These are phyloP conservation scores for Penicillium cataractarum DNA, from an alignment of 495 filamentous ascomycete species.

Conservation along the genomic window DNA sequence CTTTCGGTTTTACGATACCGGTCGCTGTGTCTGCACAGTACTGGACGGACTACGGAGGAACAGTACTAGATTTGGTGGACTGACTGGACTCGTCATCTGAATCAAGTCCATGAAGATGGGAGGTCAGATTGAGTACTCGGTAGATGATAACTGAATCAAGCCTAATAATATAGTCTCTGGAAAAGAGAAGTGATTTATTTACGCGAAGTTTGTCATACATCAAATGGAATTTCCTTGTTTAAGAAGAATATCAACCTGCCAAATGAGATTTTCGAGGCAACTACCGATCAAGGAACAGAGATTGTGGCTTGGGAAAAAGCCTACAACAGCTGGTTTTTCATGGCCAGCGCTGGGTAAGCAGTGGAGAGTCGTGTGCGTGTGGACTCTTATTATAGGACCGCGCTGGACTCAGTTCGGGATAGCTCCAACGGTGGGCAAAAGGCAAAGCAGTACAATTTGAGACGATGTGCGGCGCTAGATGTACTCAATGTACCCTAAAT, in stretches of 20 bases:
- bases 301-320: conserved; percentile 3
- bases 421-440: conserved; percentile 22
- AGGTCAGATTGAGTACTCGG: neutral
- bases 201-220: neutral
- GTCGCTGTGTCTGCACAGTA: conserved; percentile 10
- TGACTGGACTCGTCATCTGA: conserved; percentile 3
- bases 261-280: neutral
- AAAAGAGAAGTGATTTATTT: too few species aligned
- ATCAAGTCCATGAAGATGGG: neutral
- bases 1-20: conserved; percentile 16
- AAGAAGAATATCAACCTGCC: neutral
- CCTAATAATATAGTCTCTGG: neutral
- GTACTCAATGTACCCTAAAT: conserved; percentile 7
- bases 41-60: too few species aligned
- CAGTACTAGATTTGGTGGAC: too few species aligned
- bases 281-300: neutral
- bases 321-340: conserved; percentile 8
- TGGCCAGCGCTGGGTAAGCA: neutral
- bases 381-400: conserved; percentile 17
- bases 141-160: too few species aligned
- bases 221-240: neutral
- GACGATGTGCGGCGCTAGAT: conserved; percentile 12
- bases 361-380: conserved; percentile 4
- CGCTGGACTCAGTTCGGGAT: conserved; percentile 17
- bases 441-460: conserved; percentile 14